A percentile compares a stretch with the other conserved stretches of the same genome.
Evolutionary conservation across 768 basidiomycete species (phyloP).

Genomic region (Pisolithus tinctorius): DNA sequence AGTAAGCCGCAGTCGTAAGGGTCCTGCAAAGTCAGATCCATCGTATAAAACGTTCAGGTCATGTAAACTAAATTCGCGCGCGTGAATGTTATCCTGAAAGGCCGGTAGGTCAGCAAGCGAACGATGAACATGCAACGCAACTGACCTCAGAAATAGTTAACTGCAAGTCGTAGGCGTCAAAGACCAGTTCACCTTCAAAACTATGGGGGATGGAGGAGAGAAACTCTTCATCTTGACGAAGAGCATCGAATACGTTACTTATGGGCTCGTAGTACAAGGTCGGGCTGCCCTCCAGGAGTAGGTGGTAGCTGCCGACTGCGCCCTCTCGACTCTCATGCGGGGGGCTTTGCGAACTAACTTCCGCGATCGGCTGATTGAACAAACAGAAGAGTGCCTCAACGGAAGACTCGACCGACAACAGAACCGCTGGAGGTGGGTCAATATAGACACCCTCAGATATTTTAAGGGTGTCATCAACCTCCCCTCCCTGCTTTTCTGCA

Average conservation of each 20-base stretch:
- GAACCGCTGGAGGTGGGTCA: constrained; percentile 66
- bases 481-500: constrained; percentile 6
- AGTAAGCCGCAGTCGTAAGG: constrained; percentile 53
- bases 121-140: neutral
- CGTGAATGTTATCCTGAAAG: constrained; percentile 59
- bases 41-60: constrained; percentile 69
- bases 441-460: constrained; percentile 66
- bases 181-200: constrained; percentile 53
- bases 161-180: constrained; percentile 68
- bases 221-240: constrained; percentile 52
- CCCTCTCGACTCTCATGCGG: constrained; percentile 10
- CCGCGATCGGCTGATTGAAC: constrained; percentile 47
- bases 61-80: constrained; percentile 64
- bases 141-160: constrained; percentile 59
- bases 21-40: constrained; percentile 53
- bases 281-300: constrained; percentile 57
- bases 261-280: constrained; percentile 76
- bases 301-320: constrained; percentile 18
- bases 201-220: constrained; percentile 41
- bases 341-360: constrained; percentile 20
- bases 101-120: constrained; percentile 3
- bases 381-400: constrained; percentile 39
- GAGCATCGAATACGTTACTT: constrained; percentile 60
- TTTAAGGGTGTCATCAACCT: constrained; percentile 42
- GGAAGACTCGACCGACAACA: constrained; percentile 39